A percentile compares a stretch with the other conserved stretches of the same genome.
phyloP scores from a whole-genome alignment of 352 stramenopile species.

The Globisporangium parvum region DNA sequence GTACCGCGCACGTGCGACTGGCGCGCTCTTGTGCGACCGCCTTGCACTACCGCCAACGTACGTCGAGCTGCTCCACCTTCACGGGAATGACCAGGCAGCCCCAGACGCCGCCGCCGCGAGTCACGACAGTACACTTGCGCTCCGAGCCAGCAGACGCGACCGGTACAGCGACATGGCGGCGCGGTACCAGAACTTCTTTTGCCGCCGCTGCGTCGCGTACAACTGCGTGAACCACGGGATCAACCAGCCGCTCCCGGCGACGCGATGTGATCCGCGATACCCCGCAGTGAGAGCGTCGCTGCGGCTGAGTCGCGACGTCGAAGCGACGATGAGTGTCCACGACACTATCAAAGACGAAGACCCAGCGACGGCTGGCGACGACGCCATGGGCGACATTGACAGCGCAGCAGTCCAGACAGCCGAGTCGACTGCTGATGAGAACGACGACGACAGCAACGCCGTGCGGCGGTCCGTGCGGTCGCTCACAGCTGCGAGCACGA shows the following conservation, averaged over 20 bases:
- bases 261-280: slow-evolving; percentile 51
- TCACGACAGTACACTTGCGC: slow-evolving; percentile 4
- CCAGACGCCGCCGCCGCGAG: background rate
- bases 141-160: slow-evolving; percentile 1
- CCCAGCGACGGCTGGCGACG: background rate
- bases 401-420: slow-evolving; percentile 4
- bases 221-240: slow-evolving; percentile 69
- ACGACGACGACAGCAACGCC: slow-evolving; percentile 8
- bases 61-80: slow-evolving; percentile 26
- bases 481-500: slow-evolving; percentile 51
- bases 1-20: slow-evolving; percentile 7
- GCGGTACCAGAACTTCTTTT: slow-evolving; percentile 60
- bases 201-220: slow-evolving; percentile 67
- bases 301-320: slow-evolving; percentile 23
- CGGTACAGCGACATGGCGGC: slow-evolving; percentile 18
- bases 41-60: slow-evolving; percentile 22
- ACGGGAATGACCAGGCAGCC: background rate
- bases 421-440: slow-evolving; percentile 11
- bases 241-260: slow-evolving; percentile 34
- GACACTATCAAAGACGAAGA: background rate
- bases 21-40: slow-evolving; percentile 18
- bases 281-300: slow-evolving; percentile 38
- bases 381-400: slow-evolving; percentile 2
- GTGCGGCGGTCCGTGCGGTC: slow-evolving; percentile 34
- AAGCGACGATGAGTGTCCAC: background rate